Evolutionary conservation across 768 basidiomycete genomes (phyloP), one percentile per base, ranked within the genome.

Genomic region (Lentinus brumalis): DNA sequence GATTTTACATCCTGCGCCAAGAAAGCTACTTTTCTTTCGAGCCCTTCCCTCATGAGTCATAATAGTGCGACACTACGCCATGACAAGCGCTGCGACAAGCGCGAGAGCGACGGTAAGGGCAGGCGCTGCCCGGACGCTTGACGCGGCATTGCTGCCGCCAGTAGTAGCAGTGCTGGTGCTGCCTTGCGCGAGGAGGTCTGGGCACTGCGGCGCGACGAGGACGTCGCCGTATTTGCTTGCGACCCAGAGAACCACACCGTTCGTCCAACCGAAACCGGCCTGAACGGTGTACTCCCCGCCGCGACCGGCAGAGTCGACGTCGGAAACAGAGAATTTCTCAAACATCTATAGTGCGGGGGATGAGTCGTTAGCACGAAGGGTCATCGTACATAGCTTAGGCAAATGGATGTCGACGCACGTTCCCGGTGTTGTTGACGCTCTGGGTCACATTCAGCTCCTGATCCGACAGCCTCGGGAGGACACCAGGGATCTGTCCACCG

Each of bases 251-350:
- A 85, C 70, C 9, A 87, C 91, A 18, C 92, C 92, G 67, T 94
- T 94, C 44, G 91, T 93, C 92, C 93, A 95, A 16, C 92, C 91
- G 69, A 94, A 94, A 21, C 92, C 91, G 14, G 85, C 88, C 81
- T 94, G 91, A 4, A 95, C 94, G 2, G 86, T 89, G 67, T 97
- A 96, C 78, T 95, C 93, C 29, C 93, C 93, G 7, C 92, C 93
- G 12, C 77, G 76, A 5, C 92, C 93, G 3, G 89, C 87, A 3
- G 86, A 88, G 73, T 92, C 88, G 35, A 94, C 81, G 59, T 96
- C 87, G 10, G 85, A 70, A 44, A 81, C 83, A 3, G 91, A 93
- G 76, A 94, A 94, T 73, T 94, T 92, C 73, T 94, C 92, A 63
- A 86, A 94, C 90, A 94, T 93, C 87, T 93, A 65, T 0, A 50